phyloP scores from a whole-genome alignment of 768 basidiomycete species.

The Tephrocybe sp. region DNA sequence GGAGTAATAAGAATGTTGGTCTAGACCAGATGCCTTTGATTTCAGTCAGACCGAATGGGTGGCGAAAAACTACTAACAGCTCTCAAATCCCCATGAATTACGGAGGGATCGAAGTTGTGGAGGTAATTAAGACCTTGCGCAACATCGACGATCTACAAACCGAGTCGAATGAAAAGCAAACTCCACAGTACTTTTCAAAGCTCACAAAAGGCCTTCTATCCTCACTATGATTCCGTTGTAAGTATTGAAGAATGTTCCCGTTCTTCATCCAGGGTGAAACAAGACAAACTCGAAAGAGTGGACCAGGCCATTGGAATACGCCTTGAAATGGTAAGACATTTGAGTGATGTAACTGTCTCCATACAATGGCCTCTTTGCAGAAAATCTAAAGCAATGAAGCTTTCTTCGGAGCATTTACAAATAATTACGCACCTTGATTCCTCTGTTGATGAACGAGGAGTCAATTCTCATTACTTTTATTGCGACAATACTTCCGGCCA shows the following conservation, averaged over 20 bases:
- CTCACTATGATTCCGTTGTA: conserved; percentile 1
- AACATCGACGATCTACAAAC: conserved; percentile 5
- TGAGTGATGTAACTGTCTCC: conserved; percentile 9
- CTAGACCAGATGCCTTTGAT: neutral
- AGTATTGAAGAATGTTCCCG: conserved; percentile 6
- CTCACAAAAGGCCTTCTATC: conserved; percentile 5
- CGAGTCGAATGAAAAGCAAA: neutral
- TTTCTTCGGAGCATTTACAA: neutral
- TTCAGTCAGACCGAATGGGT: neutral
- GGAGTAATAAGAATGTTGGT: conserved; percentile 13
- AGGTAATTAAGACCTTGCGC: conserved; percentile 6
- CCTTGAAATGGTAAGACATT: conserved; percentile 8
- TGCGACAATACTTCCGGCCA: conserved; percentile 1
- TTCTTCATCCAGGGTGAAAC: conserved; percentile 13
- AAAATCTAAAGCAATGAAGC: conserved; percentile 1
- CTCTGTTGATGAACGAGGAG: neutral
- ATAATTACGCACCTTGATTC: neutral
- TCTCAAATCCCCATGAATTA: conserved; percentile 12
- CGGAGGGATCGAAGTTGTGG: conserved; percentile 8
- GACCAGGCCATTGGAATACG: conserved; percentile 10
- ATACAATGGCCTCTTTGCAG: conserved; percentile 9
- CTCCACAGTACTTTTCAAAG: neutral
- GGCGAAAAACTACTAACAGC: neutral
- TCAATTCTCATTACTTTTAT: conserved; percentile 12
- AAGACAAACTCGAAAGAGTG: conserved; percentile 5